phyloP scores from a whole-genome alignment of 495 filamentous ascomycete species.

The Elasticomyces elasticus region DNA sequence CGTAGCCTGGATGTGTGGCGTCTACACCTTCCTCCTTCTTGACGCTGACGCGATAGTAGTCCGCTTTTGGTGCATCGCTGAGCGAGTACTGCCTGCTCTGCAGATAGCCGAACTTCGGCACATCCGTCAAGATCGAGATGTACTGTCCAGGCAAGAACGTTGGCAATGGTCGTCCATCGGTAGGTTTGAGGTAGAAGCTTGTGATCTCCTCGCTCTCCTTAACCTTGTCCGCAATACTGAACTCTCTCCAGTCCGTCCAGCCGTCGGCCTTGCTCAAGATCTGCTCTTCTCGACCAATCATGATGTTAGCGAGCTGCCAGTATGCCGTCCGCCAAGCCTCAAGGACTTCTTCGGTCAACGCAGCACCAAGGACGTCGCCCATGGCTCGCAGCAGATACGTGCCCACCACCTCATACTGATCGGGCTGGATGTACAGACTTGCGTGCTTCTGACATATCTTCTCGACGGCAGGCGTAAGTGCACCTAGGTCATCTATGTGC shows the following conservation, averaged over 20 bases:
- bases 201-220: conserved; percentile 55
- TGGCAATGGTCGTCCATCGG: conserved; percentile 52
- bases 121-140: conserved; percentile 49
- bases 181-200: conserved; percentile 60
- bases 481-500: conserved; percentile 59
- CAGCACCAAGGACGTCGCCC: conserved; percentile 54
- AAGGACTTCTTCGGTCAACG: conserved; percentile 54
- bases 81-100: conserved; percentile 70
- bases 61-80: conserved; percentile 46
- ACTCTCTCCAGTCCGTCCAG: conserved; percentile 58
- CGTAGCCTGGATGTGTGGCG: conserved; percentile 47
- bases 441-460: conserved; percentile 69
- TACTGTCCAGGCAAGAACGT: conserved; percentile 59
- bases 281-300: conserved; percentile 54
- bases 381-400: conserved; percentile 59
- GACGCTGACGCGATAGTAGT: conserved; percentile 61
- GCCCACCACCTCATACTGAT: conserved; percentile 60
- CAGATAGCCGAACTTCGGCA: conserved; percentile 46
- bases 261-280: conserved; percentile 46
- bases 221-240: conserved; percentile 53
- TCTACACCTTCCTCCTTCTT: conserved; percentile 52
- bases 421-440: conserved; percentile 57
- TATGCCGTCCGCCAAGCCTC: conserved; percentile 66
- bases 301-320: conserved; percentile 57
- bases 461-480: conserved; percentile 52